phyloP scores from a whole-genome alignment of 139 green algal genomes.

The Ettlia oleoabundans region DNA sequence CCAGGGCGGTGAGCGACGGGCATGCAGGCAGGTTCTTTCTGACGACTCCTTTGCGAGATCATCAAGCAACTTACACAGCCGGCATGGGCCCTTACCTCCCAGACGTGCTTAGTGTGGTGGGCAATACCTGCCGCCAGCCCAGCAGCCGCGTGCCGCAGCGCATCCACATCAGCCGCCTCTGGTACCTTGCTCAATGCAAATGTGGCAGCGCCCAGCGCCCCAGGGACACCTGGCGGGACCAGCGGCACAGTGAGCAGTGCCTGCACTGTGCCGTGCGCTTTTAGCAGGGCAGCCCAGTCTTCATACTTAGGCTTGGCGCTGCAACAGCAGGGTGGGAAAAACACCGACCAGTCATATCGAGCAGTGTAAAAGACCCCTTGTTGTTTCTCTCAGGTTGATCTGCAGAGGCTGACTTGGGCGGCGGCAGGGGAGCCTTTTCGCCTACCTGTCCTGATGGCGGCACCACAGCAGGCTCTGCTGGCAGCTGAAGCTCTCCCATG shows the following conservation, averaged over 20 bases:
- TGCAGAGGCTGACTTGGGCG: too few relatives aligned
- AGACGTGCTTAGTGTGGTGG: constrained; percentile 18
- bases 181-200: background rate
- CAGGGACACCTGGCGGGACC: background rate
- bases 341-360: too few relatives aligned
- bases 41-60: background rate
- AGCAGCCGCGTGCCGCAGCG: background rate
- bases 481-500: background rate
- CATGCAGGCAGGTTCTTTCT: background rate
- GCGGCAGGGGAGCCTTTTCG: too few relatives aligned
- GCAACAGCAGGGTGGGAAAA: too few relatives aligned
- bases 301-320: background rate
- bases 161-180: background rate
- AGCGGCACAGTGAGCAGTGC: constrained; percentile 11
- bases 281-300: constrained; percentile 7
- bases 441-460: background rate
- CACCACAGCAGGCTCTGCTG: background rate
- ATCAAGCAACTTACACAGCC: background rate
- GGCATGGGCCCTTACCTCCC: constrained; percentile 2
- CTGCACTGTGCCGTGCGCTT: background rate
- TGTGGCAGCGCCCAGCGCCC: background rate
- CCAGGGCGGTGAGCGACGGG: background rate
- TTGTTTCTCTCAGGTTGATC: too few relatives aligned
- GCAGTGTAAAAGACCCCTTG: too few relatives aligned
- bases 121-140: background rate